Evolutionary conservation across 768 basidiomycete species (phyloP).

Genomic region (Rubroboletus pulcherrimus): DNA sequence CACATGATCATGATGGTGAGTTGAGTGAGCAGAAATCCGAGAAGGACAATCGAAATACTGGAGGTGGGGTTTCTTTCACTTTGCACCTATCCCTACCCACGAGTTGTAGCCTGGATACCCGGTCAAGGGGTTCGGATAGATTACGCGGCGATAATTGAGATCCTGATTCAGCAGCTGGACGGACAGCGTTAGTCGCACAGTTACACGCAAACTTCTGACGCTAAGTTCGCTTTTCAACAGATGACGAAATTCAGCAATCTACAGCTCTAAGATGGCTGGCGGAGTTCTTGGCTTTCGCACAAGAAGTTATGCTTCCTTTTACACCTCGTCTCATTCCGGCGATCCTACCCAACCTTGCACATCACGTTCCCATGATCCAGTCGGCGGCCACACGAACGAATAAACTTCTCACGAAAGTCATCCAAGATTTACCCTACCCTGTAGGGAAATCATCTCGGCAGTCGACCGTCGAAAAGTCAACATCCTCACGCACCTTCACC

Average conservation of each 20-base stretch:
- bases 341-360: conserved; percentile 91
- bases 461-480: conserved; percentile 26
- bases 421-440: conserved; percentile 79
- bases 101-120: conserved; percentile 71
- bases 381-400: conserved; percentile 84
- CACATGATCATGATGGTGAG: conserved; percentile 38
- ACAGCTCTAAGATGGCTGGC: conserved; percentile 93
- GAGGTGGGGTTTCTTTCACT: conserved; percentile 42
- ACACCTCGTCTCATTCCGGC: conserved; percentile 90
- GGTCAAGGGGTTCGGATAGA: conserved; percentile 93
- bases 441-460: conserved; percentile 40
- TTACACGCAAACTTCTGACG: not conserved
- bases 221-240: conserved; percentile 28
- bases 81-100: conserved; percentile 4
- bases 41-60: conserved; percentile 55
- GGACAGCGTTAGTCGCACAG: conserved; percentile 61
- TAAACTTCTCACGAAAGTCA: conserved; percentile 76
- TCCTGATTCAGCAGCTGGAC: conserved; percentile 82
- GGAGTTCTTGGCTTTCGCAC: conserved; percentile 82
- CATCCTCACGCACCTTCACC: conserved; percentile 36
- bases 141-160: conserved; percentile 89
- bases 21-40: conserved; percentile 41
- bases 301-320: conserved; percentile 92
- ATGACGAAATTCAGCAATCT: conserved; percentile 92
- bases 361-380: conserved; percentile 86